Conservation (phyloP, 768 basidiomycete genomes). For the Suillus americanus region DNA sequence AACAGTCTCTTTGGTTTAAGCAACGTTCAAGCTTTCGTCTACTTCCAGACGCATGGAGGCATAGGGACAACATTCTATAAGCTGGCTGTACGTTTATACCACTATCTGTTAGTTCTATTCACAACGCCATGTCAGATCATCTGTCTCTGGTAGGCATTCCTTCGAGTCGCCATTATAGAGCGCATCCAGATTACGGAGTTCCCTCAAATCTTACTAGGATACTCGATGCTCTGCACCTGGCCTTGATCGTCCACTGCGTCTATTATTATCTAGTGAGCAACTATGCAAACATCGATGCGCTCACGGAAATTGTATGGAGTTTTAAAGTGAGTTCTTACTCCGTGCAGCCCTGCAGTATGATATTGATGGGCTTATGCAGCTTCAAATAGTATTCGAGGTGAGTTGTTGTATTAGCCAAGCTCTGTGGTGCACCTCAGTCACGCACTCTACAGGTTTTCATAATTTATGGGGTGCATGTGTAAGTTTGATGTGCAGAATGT, state of each 20-base stretch:
- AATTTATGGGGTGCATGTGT: neutral
- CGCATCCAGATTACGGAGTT: neutral
- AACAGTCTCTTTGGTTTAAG: slow-evolving; percentile 1
- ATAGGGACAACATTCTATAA: neutral
- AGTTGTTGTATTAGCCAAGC: neutral
- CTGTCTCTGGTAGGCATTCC: slow-evolving; percentile 10
- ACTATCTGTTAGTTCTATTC: too few relatives aligned
- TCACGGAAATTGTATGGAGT: slow-evolving; percentile 31
- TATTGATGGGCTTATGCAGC: neutral
- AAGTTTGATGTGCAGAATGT: neutral
- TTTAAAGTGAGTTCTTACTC: neutral
- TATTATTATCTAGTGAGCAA: slow-evolving; percentile 39
- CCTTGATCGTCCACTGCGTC: slow-evolving; percentile 34
- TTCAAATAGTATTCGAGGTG: neutral
- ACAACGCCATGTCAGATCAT: slow-evolving; percentile 1
- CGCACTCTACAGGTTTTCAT: neutral
- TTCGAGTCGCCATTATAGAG: neutral
- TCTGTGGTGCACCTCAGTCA: neutral
- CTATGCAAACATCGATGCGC: slow-evolving; percentile 28
- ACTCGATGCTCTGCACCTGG: slow-evolving; percentile 36
- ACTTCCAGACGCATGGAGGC: neutral
- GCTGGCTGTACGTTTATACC: neutral
- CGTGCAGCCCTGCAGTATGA: neutral
- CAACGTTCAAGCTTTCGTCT: neutral
- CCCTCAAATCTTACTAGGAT: slow-evolving; percentile 25